Base-by-base conservation (phyloP, 345 rosid species). In the Brassica nigra region DNA sequence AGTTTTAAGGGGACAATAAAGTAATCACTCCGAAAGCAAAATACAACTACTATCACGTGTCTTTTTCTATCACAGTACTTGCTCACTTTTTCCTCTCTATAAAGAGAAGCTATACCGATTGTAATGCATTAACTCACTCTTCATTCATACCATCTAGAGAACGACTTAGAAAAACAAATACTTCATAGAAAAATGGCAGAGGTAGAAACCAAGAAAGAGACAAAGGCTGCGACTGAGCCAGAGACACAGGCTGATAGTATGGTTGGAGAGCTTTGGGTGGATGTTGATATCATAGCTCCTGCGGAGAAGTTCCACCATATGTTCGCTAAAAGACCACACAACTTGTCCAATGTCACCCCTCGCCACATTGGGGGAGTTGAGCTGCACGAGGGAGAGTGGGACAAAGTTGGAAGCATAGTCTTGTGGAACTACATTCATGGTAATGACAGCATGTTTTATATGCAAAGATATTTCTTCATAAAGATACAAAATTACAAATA, bases 331-430 rank as follows among this genome's bases (percentile, higher is more conserved):
- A 62, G 69, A 47, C 61, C 69, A 16, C 69, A 62, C 16, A 44
- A 62, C 18, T 44, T 73, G 7, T 16, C 77, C 18, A 73, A 62
- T 11, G 69, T 28, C 31, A 47, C 33, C 6, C 63, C 68, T 12
- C 68, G 77, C 29, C 2, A 6, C 30, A 30, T 73, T 10, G 44
- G 4, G 6, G 44, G 44, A 10, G 39, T 29, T n/a, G 77, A 73
- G 6, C 69, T 73, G 69, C 59, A 42, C 69, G 69, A 73, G 31
- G 69, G 77, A 44, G 77, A 73, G 59, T 73, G 77, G 77, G 69
- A 16, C 69, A 73, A 62, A 73, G 77, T 62, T 73, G 77, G 77
- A 6, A 62, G 69, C 58, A 73, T 73, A 9, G 61, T 73, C 62
- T 10, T 30, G 44, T 73, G 68, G 69, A 73, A 73, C 30, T 73